Evolutionary conservation across 768 basidiomycete genomes (phyloP), one percentile per base, ranked within the genome.

Genomic region (Symmetrospora coprosmae): DNA sequence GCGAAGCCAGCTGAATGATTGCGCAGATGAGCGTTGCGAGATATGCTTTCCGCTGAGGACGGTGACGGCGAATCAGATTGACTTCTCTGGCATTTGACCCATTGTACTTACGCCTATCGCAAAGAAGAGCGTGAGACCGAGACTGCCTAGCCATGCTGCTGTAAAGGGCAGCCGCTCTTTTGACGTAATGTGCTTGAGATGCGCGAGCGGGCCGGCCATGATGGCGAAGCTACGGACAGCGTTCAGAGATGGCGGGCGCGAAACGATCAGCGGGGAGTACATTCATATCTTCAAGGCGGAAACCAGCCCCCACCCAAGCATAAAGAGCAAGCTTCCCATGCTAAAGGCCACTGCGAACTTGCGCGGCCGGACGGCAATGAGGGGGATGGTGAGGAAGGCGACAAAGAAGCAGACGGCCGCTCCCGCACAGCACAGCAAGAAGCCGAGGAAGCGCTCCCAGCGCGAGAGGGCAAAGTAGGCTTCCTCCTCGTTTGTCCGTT

Each of bases 371-470:
- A 85, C 50, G 0, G 80, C 80, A 39, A 85, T 74, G 66, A 82
- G 67, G 6, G 87, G 84, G 35, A 90, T 76, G 1, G 86, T 86
- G 51, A 91, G 71, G 74, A 94, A 96, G 16, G 87, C 81, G 38
- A 94, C 82, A 66, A 85, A 82, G 76, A 96, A 94, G 75, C 94
- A 99, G 2, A 89, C 86, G 17, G 82, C 82, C 1, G 90, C 92
- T 5, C 94, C 94, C 23, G 87, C 73, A 45, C 92, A 75, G 71
- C 90, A 96, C 30, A 80, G 85, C 41, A 86, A 80, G 71, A 99
- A 99, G 7, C 89, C 94, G 14, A 96, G 74, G 64, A 99, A 75
- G 66, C 91, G 78, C 71, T 96, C 92, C 92, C 92, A 96, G 73
- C 90, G 78, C 52, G 85, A 85, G 37, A 91, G 74, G 40, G 86